Base-by-base conservation (phyloP, 768 basidiomycete species). In the Serpula lacrymans region DNA sequence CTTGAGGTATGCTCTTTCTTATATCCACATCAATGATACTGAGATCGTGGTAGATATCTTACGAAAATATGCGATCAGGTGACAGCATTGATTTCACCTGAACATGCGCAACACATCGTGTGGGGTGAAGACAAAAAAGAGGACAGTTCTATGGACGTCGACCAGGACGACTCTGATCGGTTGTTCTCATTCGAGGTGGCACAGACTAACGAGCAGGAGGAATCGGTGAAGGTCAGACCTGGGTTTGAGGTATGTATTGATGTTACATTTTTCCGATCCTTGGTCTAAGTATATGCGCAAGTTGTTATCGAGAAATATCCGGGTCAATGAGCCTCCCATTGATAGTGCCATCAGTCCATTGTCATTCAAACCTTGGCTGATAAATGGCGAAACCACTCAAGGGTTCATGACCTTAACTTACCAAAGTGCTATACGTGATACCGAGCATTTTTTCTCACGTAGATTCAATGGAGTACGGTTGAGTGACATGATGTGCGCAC, bases 21-120 rank as follows among this genome's bases (percentile, higher is more conserved):
- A 9, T 16, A 5, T 9, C 21, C 12, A 3, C 18, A 5, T 34
- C 31, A 37, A 3, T 17, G 17, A 34, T 4, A 14, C 14, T 14
- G 6, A 33, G 10, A 31, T 27, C 14, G 14, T 17, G 16, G 16
- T 25, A 82, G 81, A 34, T 82, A 83, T 47, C 69, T 82, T 10
- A 78, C 68, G 2, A 78, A 78, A 57, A 65, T 82, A 27, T 60
- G 71, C 13, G 79, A 83, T 46, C 81, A 82, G 53, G 52, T 75
- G 2, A 51, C 72, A 1, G 72, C 71, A 20, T 51, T 82, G 24
- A 54, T 82, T 14, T 77, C 79, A 4, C 51, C 69, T 0, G 67
- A 71, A 11, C 72, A 81, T 33, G 62, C 72, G 0, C 46, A 57
- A 26, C 53, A 66, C 2, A 60, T 82, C 34, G 52, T 77, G 3